Evolutionary conservation across 192 early-diverging fungal genomes (phyloP), one percentile per base, ranked within the genome.

Genomic region (Dissophora ornata): DNA sequence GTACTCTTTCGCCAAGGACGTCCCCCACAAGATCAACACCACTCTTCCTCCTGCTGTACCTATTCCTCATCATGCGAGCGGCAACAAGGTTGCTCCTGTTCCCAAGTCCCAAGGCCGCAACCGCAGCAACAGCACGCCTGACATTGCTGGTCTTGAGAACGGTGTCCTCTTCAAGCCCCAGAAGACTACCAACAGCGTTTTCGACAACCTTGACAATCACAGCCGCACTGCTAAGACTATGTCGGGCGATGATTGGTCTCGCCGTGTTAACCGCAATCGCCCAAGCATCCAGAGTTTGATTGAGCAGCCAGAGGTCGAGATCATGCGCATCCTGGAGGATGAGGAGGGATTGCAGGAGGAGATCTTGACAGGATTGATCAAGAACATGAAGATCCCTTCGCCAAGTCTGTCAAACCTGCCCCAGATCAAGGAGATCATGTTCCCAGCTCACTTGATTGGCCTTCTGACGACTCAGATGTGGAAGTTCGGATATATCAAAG

Each of bases 381-480:
- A 88, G 62, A 91, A 91, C 69, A 83, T 99, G 48, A 91, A 93
- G 67, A 95, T 98, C 60, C 95, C 96, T 15, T 82, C 95, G 41
- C 95, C 94, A 54, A 91, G 82, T 58, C 80, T 91, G 9, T 91
- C 94, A 47, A 88, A 90, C 41, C 84, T 91, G 75, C 94, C 90
- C 28, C 88, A 80, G 50, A 83, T 83, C 80, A 93, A 89, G 82
- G 95, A 96, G 77, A 92, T 99, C 42, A 88, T 98, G 79, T 99
- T 98, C 91, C 96, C 97, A 0, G 95, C 98, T 5, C 96, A 98
- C 63, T 80, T 95, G 42, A 96, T 98, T 57, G 93, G 96, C 49
- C 83, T 90, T 59, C 87, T 87, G 80, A 89, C 92, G 32, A 90
- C 90, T 36, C 93, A 97, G 78, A 90, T 96, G 87, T 88, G 95